Base-by-base conservation (phyloP, 2,329 filamentous ascomycete genomes). In the Scedosporium apiospermum region DNA sequence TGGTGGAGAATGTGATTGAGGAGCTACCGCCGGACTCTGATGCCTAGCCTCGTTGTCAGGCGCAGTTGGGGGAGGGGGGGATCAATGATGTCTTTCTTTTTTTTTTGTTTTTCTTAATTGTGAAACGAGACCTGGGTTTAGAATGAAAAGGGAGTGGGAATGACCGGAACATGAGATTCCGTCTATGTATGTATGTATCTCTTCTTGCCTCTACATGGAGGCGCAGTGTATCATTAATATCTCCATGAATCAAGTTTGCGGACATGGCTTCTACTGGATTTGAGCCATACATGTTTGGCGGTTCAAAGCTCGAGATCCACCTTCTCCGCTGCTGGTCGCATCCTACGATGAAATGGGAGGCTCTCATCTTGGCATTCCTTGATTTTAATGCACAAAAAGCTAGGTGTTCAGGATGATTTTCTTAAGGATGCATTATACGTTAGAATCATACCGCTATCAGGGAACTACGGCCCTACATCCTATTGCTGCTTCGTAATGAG, bases 1-100 rank as follows among this genome's bases (percentile, higher is more conserved):
- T 95, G 72, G 87, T 96, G n/a, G 85, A 93, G 73, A 78, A 79
- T 16, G 88, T 91, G 21, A 83, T 96, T 69, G 80, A 82, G 41
- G 78, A 82, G 62, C 72, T 91, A 66, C 87, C 88, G 0, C 85
- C 88, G 62, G 87, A 89, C 70, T 66, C 55, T 27, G n/a, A 18
- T 10, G 38, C 9, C 5, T 55, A 55, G 14, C 63, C 2, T 63
- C 62, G 14, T 9, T 60, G 51, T 64, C 53, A 6, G 27, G 65
- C 9, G 4, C 16, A 53, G 4, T n/a, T 1, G 6, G 44, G n/a
- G 6, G 2, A 2, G n/a, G 2, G 44, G 3, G 38, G 42, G 58
- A 49, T 18, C 49, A 55, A 57, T 63, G 60, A 58, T 63, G 41
- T 59, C 59, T 63, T 60, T 44, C 41, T 64, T 42, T 18, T 44